Conservation (phyloP, 352 stramenopile genomes). For the Vaucheria bursata region DNA sequence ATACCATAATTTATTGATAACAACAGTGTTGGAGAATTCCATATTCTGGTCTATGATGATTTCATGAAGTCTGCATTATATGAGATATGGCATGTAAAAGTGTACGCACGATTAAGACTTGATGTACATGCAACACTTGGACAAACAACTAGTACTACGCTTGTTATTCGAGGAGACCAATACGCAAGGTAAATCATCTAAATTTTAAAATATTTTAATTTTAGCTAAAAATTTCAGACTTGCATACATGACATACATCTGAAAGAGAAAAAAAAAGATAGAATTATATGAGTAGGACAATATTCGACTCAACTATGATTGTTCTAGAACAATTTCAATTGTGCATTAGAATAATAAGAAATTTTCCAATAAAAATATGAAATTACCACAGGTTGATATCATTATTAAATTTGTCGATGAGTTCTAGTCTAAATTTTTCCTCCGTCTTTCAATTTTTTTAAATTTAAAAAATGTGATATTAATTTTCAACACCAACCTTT, state of each 20-base stretch:
- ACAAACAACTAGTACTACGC: constrained; percentile 67
- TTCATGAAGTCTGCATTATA: constrained; percentile 40
- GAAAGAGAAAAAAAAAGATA: constrained; percentile 53
- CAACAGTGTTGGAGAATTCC: background rate
- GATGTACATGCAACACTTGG: constrained; percentile 73
- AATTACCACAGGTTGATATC: no score
- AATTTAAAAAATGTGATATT: no score
- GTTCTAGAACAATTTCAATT: no score
- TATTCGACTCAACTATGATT: background rate
- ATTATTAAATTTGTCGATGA: no score
- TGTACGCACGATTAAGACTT: constrained; percentile 56
- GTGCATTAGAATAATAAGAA: no score
- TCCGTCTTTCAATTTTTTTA: no score
- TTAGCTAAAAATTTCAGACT: constrained; percentile 68
- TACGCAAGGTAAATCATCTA: constrained; percentile 54
- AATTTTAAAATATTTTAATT: constrained; percentile 53
- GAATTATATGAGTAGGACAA: constrained; percentile 50
- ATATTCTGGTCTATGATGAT: constrained; percentile 48
- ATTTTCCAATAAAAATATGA: no score
- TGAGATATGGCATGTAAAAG: constrained; percentile 55
- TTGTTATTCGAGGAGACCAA: constrained; percentile 74
- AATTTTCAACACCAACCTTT: no score
- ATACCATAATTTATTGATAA: no score
- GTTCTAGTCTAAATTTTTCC: no score
- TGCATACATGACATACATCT: constrained; percentile 75